A percentile compares a stretch with the other conserved stretches of the same genome.
These are phyloP conservation scores for Pisolithus thermaeus DNA, from an alignment of 1,284 basidiomycete genomes.

Conservation along the genomic window DNA sequence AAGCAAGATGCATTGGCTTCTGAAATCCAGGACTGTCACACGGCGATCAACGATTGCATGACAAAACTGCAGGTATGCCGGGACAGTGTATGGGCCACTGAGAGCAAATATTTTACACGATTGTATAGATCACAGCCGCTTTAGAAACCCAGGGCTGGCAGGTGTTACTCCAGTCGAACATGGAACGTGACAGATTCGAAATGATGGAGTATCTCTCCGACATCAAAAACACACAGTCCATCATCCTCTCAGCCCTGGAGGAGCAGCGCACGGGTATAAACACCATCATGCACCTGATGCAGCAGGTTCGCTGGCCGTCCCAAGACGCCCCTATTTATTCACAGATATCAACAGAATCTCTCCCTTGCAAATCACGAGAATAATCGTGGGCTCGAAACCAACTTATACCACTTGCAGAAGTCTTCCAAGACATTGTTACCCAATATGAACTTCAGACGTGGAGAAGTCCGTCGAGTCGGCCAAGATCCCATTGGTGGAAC, in stretches of 20 bases:
- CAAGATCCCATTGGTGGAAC: slow-evolving; percentile 45
- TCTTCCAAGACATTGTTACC: slow-evolving; percentile 40
- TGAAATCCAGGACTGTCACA: slow-evolving; percentile 39
- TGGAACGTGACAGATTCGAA: slow-evolving; percentile 37
- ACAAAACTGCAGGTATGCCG: slow-evolving; percentile 35
- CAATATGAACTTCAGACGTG: slow-evolving; percentile 41
- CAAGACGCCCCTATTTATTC: neutral
- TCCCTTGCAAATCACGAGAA: slow-evolving; percentile 26
- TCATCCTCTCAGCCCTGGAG: slow-evolving; percentile 28
- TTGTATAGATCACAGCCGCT: slow-evolving; percentile 35
- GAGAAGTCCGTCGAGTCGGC: slow-evolving; percentile 45
- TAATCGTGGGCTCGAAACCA: slow-evolving; percentile 39
- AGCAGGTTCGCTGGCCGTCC: slow-evolving; percentile 30
- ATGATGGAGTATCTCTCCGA: slow-evolving; percentile 38
- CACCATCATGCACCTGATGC: slow-evolving; percentile 41
- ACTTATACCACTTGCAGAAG: slow-evolving; percentile 44
- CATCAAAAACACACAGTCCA: slow-evolving; percentile 34
- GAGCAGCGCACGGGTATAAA: slow-evolving; percentile 29
- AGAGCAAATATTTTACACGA: neutral
- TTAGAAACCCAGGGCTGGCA: slow-evolving; percentile 46
- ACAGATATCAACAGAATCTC: slow-evolving; percentile 20
- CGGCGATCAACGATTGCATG: slow-evolving; percentile 37
- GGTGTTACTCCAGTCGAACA: slow-evolving; percentile 31
- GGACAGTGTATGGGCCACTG: neutral
- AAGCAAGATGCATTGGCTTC: slow-evolving; percentile 38